Evolutionary conservation across 352 stramenopile species (phyloP).

Genomic region (Thraustochytrium sp.): DNA sequence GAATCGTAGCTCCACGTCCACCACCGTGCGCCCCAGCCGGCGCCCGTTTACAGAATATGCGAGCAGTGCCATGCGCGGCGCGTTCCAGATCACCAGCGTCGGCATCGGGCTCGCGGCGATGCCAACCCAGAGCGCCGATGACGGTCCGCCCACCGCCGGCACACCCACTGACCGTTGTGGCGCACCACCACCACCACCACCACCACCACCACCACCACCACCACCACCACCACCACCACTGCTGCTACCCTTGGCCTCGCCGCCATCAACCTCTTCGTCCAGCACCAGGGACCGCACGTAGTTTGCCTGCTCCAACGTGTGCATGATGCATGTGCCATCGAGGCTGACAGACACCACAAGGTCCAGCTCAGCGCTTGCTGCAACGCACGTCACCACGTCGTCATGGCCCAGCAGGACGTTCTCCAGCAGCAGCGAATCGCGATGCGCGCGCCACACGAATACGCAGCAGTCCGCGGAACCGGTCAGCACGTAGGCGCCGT

Average conservation of each 20-base stretch:
- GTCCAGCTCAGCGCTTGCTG: conserved; percentile 36
- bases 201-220: not conserved
- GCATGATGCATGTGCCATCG: conserved; percentile 48
- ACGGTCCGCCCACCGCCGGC: not conserved
- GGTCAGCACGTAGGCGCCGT: conserved; percentile 41
- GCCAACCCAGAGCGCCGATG: not conserved
- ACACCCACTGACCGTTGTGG: not conserved
- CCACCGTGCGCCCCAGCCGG: not conserved
- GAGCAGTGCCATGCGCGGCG: not conserved
- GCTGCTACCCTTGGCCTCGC: not conserved
- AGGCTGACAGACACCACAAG: conserved; percentile 46
- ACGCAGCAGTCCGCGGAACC: conserved; percentile 47
- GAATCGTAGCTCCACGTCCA: not conserved
- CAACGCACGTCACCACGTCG: conserved; percentile 44
- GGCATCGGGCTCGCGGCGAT: not conserved
- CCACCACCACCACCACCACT: not conserved
- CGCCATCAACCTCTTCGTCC: not conserved
- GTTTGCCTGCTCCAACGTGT: conserved; percentile 43
- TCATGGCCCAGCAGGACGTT: conserved; percentile 46
- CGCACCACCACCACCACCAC: not conserved
- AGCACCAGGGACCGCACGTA: conserved; percentile 41
- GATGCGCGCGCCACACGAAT: conserved; percentile 44
- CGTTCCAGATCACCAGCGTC: not conserved
- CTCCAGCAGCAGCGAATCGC: not conserved
- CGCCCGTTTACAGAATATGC: conserved; percentile 4